phyloP scores from a whole-genome alignment of 371 early-diverging fungal species.

The Rhizomucor miehei region DNA sequence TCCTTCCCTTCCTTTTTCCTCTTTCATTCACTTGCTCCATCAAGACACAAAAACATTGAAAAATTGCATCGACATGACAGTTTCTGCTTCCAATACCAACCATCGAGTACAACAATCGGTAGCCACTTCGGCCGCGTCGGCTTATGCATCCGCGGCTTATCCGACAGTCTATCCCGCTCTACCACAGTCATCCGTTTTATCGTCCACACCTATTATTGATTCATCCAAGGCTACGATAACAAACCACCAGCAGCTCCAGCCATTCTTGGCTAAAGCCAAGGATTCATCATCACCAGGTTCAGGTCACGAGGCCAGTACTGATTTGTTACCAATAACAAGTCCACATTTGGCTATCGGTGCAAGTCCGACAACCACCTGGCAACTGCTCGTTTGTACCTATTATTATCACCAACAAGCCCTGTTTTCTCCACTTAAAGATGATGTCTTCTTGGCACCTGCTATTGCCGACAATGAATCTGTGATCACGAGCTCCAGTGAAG shows the following conservation, averaged over 20 bases:
- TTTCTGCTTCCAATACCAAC: not conserved
- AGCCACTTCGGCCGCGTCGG: not conserved
- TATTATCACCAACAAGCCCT: constrained; percentile 14
- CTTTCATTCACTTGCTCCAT: constrained; percentile 9
- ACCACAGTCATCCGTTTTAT: not conserved
- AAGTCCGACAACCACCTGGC: constrained; percentile 11
- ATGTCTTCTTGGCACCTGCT: constrained; percentile 16
- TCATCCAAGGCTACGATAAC: not conserved
- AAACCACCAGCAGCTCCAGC: not conserved
- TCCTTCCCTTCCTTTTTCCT: constrained; percentile 8
- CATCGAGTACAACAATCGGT: not conserved
- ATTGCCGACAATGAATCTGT: constrained; percentile 14
- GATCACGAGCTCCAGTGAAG: constrained; percentile 2
- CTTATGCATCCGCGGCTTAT: not conserved
- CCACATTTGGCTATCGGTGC: constrained; percentile 12
- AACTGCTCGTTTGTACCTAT: constrained; percentile 10
- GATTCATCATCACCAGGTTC: constrained; percentile 21
- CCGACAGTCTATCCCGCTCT: not conserved
- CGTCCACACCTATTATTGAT: not conserved
- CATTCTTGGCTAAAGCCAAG: constrained; percentile 16
- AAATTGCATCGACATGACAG: not conserved
- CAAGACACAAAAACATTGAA: not conserved
- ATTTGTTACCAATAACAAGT: constrained; percentile 17
- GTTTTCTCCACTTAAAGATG: constrained; percentile 16
- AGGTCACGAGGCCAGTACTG: constrained; percentile 23